Evolutionary conservation across 306 rosid genomes (phyloP), one percentile per base, ranked within the genome.

Genomic region (Senna tora): DNA sequence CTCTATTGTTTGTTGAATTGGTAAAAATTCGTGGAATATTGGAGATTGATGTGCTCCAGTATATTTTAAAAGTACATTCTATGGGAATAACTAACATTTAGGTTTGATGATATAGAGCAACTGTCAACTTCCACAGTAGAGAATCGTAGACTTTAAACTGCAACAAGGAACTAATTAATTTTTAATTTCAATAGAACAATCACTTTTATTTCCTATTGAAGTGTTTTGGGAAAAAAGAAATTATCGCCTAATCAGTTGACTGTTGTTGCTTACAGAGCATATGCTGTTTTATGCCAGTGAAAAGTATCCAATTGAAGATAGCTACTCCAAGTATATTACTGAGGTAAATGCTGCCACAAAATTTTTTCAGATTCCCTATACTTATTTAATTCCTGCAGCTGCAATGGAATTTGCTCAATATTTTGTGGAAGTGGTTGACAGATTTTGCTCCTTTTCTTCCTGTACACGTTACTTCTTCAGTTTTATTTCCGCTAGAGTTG

Each of bases 231-330:
- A 19, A 7, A 6, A 50, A 50, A 50, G 3, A 36, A 41, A 41
- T 11, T 49, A 72, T 50, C 49, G 45, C 73, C 61, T 65, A 71
- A 52, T 67, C 32, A 43, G 41, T 72, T 72, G 34, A 43, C 39
- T 71, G 38, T 65, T 79, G 30, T 66, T 71, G 15, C 45, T 78
- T 74, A 76, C 90, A 94, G 99, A 91, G 81, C 97, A 94, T 79
- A 94, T 94, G 97, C 85, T 94, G 86, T 91, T 91, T 86, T 94
- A 84, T 86, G 97, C 97, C n/a, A 94, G 99, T 81, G 93, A 94
- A 81, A 94, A 94, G 70, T 91, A 94, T 46, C 99, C 99, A 19
- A 59, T 51, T 75, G 99, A 94, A 87, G 95, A 91, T 82, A 89
- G 96, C 88, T 94, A 94, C 87, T 84, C 91, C 65, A 89, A 85